Base-by-base conservation (phyloP, 129 eudicot genomes). In the Glebionis coronaria region DNA sequence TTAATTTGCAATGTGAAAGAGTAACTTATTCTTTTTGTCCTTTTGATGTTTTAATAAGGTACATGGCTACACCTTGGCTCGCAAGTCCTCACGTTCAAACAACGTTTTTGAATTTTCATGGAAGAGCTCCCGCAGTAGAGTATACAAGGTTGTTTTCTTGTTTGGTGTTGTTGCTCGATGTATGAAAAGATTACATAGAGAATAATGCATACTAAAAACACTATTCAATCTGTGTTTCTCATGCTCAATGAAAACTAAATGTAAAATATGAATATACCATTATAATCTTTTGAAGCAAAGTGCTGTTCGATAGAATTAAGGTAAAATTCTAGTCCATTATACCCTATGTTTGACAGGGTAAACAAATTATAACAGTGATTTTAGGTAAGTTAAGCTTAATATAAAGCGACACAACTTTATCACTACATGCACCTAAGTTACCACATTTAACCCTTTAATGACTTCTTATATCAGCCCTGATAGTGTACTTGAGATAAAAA, bases 31-130 rank as follows among this genome's bases (percentile, higher is more conserved):
- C 4, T 23, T 20, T 56, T 40, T 59, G 23, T 27, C 62, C 5
- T 72, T n/a, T 67, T 78, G 28, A 5, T 61, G 59, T 59, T 12
- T 73, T 49, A 35, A 46, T 1, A 57, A 90, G 97, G 85, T 86
- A 85, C 74, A 69, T 82, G 77, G 71, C 92, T 23, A 86, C 97
- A 44, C 90, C 94, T 11, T 90, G 97, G 97, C 94, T 90, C 57
- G 72, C 88, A 28, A 90, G 94, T 67, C 97, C 97, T 61, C 94
- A 90, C 65, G 6, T 90, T 56, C 97, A 90, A 54, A 86, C 97
- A 16, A 53, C 83, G 9, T 80, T 85, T 57, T 44, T 90, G 61
- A 78, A 83, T 67, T 78, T 90, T 69, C 72, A 83, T 61, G 89
- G 93, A 65, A 77, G 88, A 76, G 86, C 97, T 54, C 87, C 94